These are phyloP conservation scores for Protostelium mycophagum DNA, from an alignment of 78 protist species.

Conservation along the genomic window DNA sequence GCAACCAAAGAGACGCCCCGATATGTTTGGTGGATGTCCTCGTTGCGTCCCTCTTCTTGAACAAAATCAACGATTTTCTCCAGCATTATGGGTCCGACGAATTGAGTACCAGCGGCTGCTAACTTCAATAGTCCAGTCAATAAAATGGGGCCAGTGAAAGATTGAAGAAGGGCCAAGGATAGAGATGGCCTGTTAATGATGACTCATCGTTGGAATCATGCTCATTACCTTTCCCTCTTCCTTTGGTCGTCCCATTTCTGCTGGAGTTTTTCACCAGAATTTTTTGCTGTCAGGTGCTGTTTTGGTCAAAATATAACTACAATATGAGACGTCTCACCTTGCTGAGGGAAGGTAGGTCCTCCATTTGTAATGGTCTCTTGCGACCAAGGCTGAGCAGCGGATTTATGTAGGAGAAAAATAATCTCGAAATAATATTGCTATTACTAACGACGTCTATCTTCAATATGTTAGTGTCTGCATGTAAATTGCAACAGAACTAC, in stretches of 20 bases:
- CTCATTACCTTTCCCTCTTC: background rate
- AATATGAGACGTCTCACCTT: background rate
- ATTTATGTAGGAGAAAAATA: background rate
- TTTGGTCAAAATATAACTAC: background rate
- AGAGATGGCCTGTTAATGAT: constrained; percentile 36
- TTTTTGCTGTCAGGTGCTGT: background rate
- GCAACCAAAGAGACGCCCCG: background rate
- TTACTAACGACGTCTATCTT: background rate
- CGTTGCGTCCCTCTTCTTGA: background rate
- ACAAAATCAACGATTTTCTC: constrained; percentile 11
- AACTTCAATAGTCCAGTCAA: constrained; percentile 29
- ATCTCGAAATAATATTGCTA: background rate
- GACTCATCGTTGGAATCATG: background rate
- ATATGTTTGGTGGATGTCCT: background rate
- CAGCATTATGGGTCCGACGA: constrained; percentile 45
- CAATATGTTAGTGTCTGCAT: background rate
- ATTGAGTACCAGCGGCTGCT: constrained; percentile 21
- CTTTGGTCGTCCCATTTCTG: background rate
- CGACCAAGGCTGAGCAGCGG: background rate
- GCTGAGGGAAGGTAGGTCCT: background rate
- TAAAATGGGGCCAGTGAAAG: constrained; percentile 33
- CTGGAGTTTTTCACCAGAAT: background rate
- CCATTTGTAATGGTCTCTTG: background rate
- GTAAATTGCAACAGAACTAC: too few relatives aligned
- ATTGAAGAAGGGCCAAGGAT: constrained; percentile 33